A percentile compares a stretch with the other conserved stretches of the same genome.
Evolutionary conservation across 2,329 filamentous ascomycete species (phyloP).

Genomic region (Colletotrichum horii): DNA sequence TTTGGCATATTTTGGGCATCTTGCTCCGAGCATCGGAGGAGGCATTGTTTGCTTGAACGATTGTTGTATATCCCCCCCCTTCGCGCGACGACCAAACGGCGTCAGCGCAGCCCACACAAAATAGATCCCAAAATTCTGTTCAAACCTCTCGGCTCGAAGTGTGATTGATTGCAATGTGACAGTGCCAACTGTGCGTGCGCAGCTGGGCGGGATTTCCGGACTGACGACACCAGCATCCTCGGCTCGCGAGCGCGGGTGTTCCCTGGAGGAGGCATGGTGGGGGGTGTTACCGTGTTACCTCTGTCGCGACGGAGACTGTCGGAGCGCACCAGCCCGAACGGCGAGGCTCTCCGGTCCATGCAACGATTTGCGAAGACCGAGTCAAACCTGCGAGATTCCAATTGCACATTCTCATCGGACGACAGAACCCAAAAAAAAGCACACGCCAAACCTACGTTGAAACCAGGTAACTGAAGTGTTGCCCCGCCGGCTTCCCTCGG

Average conservation of each 20-base stretch:
- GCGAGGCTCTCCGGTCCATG: neutral
- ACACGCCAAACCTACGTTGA: neutral
- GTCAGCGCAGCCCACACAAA: neutral
- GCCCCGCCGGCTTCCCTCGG: neutral
- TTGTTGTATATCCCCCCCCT: neutral
- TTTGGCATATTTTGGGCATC: neutral
- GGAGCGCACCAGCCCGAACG: neutral
- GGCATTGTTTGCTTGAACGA: neutral
- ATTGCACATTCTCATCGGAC: neutral
- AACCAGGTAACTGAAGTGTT: neutral
- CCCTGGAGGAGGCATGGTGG: neutral
- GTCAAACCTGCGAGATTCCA: neutral
- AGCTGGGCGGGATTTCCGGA: neutral
- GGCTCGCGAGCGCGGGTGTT: neutral
- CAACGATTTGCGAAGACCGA: neutral
- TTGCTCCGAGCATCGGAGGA: neutral
- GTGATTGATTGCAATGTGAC: neutral
- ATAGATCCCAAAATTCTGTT: neutral
- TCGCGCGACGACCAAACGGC: neutral
- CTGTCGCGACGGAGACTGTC: neutral
- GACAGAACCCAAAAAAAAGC: neutral
- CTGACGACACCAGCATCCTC: neutral
- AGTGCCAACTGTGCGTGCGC: neutral
- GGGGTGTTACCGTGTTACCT: neutral
- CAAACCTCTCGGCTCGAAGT: neutral